Percentiles rank a stretch among this genome's conserved stretches.
These are phyloP conservation scores for Drechmeria coniospora DNA, from an alignment of 2,329 filamentous ascomycete species.

Conservation along the genomic window DNA sequence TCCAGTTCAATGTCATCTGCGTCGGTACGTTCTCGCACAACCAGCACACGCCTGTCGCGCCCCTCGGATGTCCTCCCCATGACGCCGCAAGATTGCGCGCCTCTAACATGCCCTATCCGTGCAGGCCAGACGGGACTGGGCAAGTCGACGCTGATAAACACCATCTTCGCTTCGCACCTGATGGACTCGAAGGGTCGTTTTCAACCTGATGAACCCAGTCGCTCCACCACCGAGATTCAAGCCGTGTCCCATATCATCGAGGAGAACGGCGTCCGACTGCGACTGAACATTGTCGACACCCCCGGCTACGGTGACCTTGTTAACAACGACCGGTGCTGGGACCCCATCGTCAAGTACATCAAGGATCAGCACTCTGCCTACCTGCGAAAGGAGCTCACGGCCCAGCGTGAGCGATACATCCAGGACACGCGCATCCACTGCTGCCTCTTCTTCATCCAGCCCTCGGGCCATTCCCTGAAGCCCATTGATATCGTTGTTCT, in stretches of 20 bases:
- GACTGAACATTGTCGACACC: conserved; percentile 97
- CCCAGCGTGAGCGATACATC: conserved; percentile 97
- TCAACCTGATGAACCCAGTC: conserved; percentile 79
- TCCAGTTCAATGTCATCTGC: conserved; percentile 99
- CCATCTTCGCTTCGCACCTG: conserved; percentile 97
- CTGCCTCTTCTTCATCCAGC: conserved; percentile 99
- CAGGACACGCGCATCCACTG: conserved; percentile 98
- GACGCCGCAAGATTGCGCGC: no score
- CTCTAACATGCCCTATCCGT: conserved; percentile 2
- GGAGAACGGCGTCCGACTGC: conserved; percentile 94
- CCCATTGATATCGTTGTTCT: conserved; percentile 98
- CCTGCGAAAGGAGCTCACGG: conserved; percentile 96
- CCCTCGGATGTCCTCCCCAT: no score
- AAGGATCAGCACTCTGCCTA: conserved; percentile 99
- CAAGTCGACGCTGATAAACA: conserved; percentile 99
- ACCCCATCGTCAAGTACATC: conserved; percentile 99
- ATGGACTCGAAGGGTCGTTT: conserved; percentile 98
- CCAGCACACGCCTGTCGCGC: conserved; percentile 1
- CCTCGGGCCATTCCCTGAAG: conserved; percentile 94
- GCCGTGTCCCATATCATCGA: conserved; percentile 97
- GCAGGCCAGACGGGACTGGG: conserved; percentile 93
- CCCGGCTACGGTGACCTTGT: conserved; percentile 96
- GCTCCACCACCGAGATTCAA: conserved; percentile 95
- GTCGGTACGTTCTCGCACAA: conserved; percentile 57
- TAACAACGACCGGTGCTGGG: conserved; percentile 99